phyloP scores from a whole-genome alignment of 2,329 filamentous ascomycete species.

The Coleophoma crateriformis region DNA sequence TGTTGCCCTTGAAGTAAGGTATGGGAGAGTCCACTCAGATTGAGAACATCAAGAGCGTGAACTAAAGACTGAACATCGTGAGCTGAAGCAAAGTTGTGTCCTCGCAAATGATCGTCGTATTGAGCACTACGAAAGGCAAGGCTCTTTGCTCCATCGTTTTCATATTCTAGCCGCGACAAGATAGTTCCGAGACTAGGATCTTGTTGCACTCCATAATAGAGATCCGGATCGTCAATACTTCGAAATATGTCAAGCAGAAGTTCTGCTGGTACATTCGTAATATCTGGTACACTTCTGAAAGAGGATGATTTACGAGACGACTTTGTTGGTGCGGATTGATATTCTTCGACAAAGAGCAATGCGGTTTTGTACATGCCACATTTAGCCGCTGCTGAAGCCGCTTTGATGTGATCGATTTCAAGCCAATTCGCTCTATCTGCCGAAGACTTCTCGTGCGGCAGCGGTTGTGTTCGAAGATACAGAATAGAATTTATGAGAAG shows the following conservation, averaged over 20 bases:
- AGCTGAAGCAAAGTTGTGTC: conserved; percentile 46
- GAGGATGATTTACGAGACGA: conserved; percentile 63
- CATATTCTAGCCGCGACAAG: conserved; percentile 79
- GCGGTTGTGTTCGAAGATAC: conserved; percentile 78
- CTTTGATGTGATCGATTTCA: conserved; percentile 68
- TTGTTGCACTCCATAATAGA: conserved; percentile 87
- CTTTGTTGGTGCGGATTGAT: conserved; percentile 48
- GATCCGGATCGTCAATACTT: conserved; percentile 91
- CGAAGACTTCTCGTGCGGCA: conserved; percentile 71
- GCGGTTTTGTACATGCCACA: conserved; percentile 88
- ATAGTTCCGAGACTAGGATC: conserved; percentile 71
- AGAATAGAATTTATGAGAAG: conserved; percentile 74
- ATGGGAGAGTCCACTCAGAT: conserved; percentile 80
- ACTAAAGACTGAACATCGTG: conserved; percentile 66
- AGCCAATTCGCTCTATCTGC: conserved; percentile 81
- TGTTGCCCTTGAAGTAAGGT: conserved; percentile 68
- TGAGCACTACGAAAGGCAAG: conserved; percentile 87
- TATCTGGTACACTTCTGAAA: conserved; percentile 32
- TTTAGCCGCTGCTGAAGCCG: conserved; percentile 64
- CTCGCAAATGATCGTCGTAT: conserved; percentile 77
- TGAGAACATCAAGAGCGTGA: conserved; percentile 71
- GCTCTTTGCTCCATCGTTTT: conserved; percentile 80
- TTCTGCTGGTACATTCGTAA: conserved; percentile 49
- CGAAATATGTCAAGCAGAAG: conserved; percentile 80
- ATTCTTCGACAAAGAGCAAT: conserved; percentile 75